phyloP scores from a whole-genome alignment of 768 basidiomycete genomes.

The Tremella yokohamensis region DNA sequence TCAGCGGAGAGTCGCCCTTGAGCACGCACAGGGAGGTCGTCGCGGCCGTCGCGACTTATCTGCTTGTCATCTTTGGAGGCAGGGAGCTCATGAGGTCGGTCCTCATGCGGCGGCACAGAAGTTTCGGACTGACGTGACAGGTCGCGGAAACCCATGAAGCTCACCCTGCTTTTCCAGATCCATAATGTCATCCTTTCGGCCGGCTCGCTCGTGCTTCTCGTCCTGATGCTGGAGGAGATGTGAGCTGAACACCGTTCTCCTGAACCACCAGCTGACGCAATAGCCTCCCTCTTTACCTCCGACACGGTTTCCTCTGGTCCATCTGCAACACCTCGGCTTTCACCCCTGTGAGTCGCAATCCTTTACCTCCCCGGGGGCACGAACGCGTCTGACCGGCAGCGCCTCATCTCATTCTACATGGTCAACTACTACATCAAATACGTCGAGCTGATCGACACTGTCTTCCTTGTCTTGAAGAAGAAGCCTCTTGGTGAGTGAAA shows the following conservation, averaged over 20 bases:
- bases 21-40: conserved; percentile 71
- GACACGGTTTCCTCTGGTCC: conserved; percentile 67
- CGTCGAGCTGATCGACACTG: conserved; percentile 89
- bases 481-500: conserved; percentile 76
- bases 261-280: background rate
- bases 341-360: conserved; percentile 68
- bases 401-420: conserved; percentile 94
- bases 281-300: conserved; percentile 67
- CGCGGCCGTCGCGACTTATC: conserved; percentile 69
- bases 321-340: conserved; percentile 75
- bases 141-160: conserved; percentile 54
- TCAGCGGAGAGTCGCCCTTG: conserved; percentile 71
- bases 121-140: conserved; percentile 23
- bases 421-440: conserved; percentile 99
- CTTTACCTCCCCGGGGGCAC: background rate
- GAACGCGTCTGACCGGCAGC: conserved; percentile 54
- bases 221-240: conserved; percentile 90
- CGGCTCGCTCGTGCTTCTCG: conserved; percentile 78
- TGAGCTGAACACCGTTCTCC: conserved; percentile 19
- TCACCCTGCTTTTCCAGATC: conserved; percentile 74
- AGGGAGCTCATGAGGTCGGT: conserved; percentile 74
- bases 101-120: no score
- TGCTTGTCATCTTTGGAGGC: conserved; percentile 80
- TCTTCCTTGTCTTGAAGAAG: conserved; percentile 97
- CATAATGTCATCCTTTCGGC: conserved; percentile 86